A percentile compares a stretch with the other conserved stretches of the same genome.
Evolutionary conservation across 495 filamentous ascomycete genomes (phyloP).

Genomic region (Penicillium longicatenatum): DNA sequence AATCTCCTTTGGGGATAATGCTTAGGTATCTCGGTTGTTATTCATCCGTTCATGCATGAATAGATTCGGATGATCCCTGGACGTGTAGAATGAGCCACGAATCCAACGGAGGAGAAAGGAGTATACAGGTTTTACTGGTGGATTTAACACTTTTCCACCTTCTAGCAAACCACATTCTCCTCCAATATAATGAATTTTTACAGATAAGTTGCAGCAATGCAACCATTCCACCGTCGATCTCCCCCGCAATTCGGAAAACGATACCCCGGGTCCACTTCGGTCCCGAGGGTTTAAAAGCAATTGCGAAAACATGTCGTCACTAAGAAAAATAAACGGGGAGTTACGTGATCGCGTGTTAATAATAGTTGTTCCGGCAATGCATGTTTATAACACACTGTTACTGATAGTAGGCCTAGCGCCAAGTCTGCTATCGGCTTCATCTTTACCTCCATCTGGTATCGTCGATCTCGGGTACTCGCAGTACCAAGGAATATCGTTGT

Average conservation of each 20-base stretch:
- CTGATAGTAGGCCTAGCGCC: not conserved
- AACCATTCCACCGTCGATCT: not conserved
- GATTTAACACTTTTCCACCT: not conserved
- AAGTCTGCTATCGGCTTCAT: constrained; percentile 8
- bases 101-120: not conserved
- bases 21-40: not conserved
- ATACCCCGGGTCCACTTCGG: not conserved
- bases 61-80: not conserved
- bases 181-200: not conserved
- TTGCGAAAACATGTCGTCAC: not conserved
- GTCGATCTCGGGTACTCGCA: constrained; percentile 42
- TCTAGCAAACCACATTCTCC: not conserved
- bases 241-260: not conserved
- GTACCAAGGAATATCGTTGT: constrained; percentile 36
- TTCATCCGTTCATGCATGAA: not conserved
- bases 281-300: not conserved
- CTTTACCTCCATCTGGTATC: constrained; percentile 12
- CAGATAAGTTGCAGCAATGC: not conserved
- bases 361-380: not conserved
- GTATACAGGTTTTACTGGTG: not conserved
- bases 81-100: no score
- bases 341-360: no score
- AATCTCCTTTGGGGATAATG: not conserved
- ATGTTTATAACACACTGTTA: constrained; percentile 1
- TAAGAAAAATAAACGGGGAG: not conserved